Base-by-base conservation (phyloP, 208 protist species). In the Leishmania tropica region DNA sequence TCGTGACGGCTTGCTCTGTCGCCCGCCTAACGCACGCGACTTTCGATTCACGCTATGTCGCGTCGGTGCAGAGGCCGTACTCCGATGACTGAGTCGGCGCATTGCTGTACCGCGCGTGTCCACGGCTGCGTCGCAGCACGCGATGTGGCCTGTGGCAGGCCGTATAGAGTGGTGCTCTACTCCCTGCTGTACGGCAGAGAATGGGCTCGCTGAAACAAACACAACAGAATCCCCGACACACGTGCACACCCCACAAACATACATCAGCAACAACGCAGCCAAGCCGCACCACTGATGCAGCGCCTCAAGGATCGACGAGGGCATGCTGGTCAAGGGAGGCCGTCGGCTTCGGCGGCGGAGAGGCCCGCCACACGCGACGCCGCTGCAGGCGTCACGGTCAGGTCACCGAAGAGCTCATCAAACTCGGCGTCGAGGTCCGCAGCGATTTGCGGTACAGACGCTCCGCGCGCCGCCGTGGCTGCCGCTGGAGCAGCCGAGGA, bases 361-460 rank as follows among this genome's bases (percentile, higher is more conserved):
- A 56, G 19, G 75, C 45, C 45, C 7, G 7, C 65, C 65, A 37
- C 24, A 58, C 60, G 68, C 31, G 62, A 73, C n/a, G 77, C 24
- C 3, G 81, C n/a, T 28, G 45, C 15, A 51, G 72, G 62, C n/a
- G 28, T 58, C 31, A 75, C 62, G 48, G 51, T 65, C 11, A 85
- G 35, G 56, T 85, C 78, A 21, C 93, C 91, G 80, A 96, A 95
- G 3, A 96, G 81, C 68, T 93, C 85, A n/a, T 95, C 89, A 56
- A 96, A 94, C 86, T 95, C 88, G 64, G 84, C 88, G 77, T 96
- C 92, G 70, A 94, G 85, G 70, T 77, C 78, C 60, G 85, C 85
- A 37, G 79, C 77, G 13, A 88, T 81, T 28, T 73, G 81, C 11
- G 72, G 64, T 40, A 75, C 73, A n/a, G 78, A 81, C 10, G 64